A percentile compares a stretch with the other conserved stretches of the same genome.
Evolutionary conservation across 192 early-diverging fungal genomes (phyloP).

Genomic region (Backusella circina): DNA sequence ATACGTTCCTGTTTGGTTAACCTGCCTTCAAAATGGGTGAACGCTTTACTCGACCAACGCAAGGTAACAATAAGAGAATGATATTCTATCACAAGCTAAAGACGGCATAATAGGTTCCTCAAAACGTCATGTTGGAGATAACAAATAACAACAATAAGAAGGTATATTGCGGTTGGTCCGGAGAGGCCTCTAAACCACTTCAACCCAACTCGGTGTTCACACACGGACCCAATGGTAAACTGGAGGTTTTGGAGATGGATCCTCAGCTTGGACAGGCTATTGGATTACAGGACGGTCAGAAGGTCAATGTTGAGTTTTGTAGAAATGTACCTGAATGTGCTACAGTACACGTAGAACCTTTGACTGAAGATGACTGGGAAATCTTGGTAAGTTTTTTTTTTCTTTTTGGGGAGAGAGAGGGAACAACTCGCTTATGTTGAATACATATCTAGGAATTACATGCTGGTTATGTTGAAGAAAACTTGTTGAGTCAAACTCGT

Average conservation of each 20-base stretch:
- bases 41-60: conserved; percentile 64
- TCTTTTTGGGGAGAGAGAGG: neutral
- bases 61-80: conserved; percentile 43
- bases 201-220: conserved; percentile 27
- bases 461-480: conserved; percentile 69
- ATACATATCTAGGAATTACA: conserved; percentile 52
- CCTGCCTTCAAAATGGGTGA: conserved; percentile 69
- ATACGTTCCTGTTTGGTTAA: conserved; percentile 70
- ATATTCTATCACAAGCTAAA: neutral
- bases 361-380: conserved; percentile 77
- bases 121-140: conserved; percentile 60
- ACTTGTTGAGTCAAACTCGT: conserved; percentile 64
- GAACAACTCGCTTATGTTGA: neutral
- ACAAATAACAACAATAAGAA: conserved; percentile 34
- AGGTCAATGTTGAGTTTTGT: conserved; percentile 58
- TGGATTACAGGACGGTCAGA: conserved; percentile 58
- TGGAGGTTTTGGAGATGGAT: conserved; percentile 68
- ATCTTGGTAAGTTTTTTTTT: conserved; percentile 50
- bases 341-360: conserved; percentile 65
- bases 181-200: conserved; percentile 40
- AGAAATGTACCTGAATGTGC: conserved; percentile 50
- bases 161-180: conserved; percentile 67
- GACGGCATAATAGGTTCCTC: conserved; percentile 34
- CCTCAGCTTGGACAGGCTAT: conserved; percentile 60
- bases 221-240: conserved; percentile 28